A percentile compares a stretch with the other conserved stretches of the same genome.
These are phyloP conservation scores for Neofusicoccum laricinum DNA, from an alignment of 2,329 filamentous ascomycete genomes.

Conservation along the genomic window DNA sequence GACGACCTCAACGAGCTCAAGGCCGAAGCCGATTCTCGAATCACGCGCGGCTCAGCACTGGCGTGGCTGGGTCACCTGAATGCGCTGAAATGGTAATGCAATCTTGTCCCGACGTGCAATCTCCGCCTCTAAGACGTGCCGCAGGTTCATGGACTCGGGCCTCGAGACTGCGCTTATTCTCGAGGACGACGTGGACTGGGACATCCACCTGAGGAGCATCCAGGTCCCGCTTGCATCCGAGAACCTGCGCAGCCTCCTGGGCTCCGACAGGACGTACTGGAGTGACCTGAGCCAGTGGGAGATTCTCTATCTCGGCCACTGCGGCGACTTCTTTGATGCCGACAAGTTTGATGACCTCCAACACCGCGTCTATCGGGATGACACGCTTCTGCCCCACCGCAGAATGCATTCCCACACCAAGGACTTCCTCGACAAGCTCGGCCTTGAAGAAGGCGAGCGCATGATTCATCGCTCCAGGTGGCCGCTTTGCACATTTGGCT, in stretches of 20 bases:
- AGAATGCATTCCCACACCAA: conserved; percentile 29
- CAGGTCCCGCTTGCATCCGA: conserved; percentile 33
- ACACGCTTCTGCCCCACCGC: conserved; percentile 25
- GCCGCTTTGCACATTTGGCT: conserved; percentile 42
- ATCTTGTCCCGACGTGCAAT: neutral
- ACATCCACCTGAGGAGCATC: conserved; percentile 33
- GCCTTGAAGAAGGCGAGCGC: conserved; percentile 26
- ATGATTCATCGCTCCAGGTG: conserved; percentile 33
- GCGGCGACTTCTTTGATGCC: conserved; percentile 33
- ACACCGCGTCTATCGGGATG: conserved; percentile 28
- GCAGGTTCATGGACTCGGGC: conserved; percentile 32
- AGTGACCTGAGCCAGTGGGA: conserved; percentile 31
- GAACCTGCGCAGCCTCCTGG: conserved; percentile 28
- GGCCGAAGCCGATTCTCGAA: conserved; percentile 25
- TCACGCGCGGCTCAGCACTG: conserved; percentile 36
- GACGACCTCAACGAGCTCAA: conserved; percentile 30
- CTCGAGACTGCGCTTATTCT: conserved; percentile 35
- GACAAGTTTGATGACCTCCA: conserved; percentile 20
- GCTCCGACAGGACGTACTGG: conserved; percentile 32
- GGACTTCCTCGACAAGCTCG: conserved; percentile 26
- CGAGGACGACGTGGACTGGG: conserved; percentile 42
- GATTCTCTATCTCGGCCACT: conserved; percentile 41
- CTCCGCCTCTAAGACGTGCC: conserved; percentile 18
- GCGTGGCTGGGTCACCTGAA: conserved; percentile 43
- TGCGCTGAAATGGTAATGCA: conserved; percentile 32